These are phyloP conservation scores for Kregervanrija delftensis DNA, from an alignment of 805 yeast species.

Conservation along the genomic window DNA sequence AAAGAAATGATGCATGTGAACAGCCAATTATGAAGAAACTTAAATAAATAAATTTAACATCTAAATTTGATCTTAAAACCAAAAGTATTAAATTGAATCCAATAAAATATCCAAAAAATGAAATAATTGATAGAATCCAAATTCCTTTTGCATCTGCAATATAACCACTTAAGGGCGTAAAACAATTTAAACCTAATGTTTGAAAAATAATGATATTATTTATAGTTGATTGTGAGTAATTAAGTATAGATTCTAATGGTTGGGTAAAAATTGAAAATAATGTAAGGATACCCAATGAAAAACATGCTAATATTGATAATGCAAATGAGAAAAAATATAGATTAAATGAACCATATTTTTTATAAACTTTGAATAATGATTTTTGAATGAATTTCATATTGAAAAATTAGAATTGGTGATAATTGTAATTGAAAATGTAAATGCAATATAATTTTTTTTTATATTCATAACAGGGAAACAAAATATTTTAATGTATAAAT, in stretches of 20 bases:
- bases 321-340: conserved; percentile 19
- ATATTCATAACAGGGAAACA: no score
- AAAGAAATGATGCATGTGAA: conserved; percentile 63
- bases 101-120: conserved; percentile 56
- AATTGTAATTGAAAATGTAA: neutral
- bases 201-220: conserved; percentile 71
- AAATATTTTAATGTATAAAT: no score
- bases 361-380: conserved; percentile 5
- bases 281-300: conserved; percentile 26
- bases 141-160: conserved; percentile 80
- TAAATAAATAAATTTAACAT: conserved; percentile 33
- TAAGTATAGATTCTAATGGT: conserved; percentile 50
- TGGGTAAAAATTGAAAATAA: conserved; percentile 59
- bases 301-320: conserved; percentile 22
- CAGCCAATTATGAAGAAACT: conserved; percentile 59
- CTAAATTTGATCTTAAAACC: conserved; percentile 26
- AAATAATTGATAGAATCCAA: conserved; percentile 54
- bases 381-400: neutral
- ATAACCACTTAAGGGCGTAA: conserved; percentile 75
- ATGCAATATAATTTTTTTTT: neutral
- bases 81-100: conserved; percentile 50
- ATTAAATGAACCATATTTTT: conserved; percentile 17
- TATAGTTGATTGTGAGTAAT: conserved; percentile 54
- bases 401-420: neutral
- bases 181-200: conserved; percentile 75